A percentile compares a stretch with the other conserved stretches of the same genome.
These are phyloP conservation scores for Rosa lucieae DNA, from an alignment of 306 rosid genomes.

Conservation along the genomic window DNA sequence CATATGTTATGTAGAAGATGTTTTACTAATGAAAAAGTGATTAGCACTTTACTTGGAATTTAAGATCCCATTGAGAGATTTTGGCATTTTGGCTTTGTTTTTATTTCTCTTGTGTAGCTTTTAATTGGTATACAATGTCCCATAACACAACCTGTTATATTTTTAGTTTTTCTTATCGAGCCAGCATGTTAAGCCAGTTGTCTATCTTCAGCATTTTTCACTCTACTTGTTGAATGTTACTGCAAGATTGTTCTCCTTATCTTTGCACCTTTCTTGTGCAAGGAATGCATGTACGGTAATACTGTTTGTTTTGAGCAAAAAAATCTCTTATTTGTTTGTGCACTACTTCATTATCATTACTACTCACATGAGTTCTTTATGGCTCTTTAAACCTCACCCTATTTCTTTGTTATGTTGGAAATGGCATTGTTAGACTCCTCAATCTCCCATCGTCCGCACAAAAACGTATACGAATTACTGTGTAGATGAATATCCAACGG, in stretches of 20 bases:
- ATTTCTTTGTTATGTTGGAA: neutral
- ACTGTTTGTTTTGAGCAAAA: neutral
- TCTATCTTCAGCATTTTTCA: neutral
- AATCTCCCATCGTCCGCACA: conserved; percentile 85
- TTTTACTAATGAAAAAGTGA: neutral
- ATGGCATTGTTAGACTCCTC: conserved; percentile 74
- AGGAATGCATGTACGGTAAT: neutral
- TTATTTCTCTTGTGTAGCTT: neutral
- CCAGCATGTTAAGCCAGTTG: neutral
- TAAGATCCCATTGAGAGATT: neutral
- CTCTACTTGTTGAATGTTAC: neutral
- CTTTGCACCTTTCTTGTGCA: neutral
- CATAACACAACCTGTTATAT: neutral
- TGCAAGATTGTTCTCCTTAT: neutral
- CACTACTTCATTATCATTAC: neutral
- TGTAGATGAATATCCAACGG: conserved; percentile 82
- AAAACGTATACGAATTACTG: conserved; percentile 60
- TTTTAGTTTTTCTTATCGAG: neutral
- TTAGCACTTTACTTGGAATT: neutral
- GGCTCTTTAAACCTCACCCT: neutral
- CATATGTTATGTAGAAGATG: neutral
- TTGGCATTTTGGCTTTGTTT: neutral
- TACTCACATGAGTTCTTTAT: neutral
- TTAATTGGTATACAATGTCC: neutral
- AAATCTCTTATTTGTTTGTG: neutral